phyloP scores from a whole-genome alignment of 2,329 filamentous ascomycete genomes.

The Bisporella sp. region DNA sequence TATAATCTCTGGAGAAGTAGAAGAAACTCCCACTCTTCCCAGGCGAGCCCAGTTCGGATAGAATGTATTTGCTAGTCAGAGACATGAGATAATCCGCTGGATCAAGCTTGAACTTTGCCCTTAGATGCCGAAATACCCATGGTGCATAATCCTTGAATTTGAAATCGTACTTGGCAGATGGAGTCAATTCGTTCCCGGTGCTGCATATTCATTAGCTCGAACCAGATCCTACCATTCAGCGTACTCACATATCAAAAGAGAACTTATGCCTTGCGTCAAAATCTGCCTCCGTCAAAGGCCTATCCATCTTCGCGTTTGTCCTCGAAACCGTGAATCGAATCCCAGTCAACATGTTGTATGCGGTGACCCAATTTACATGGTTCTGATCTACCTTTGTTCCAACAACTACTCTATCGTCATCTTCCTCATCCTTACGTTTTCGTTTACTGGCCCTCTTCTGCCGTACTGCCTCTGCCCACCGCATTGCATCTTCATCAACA shows the following conservation, averaged over 20 bases:
- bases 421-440: constrained; percentile 74
- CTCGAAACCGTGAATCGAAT: constrained; percentile 95
- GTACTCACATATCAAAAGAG: constrained; percentile 88
- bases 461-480: constrained; percentile 89
- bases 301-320: constrained; percentile 94
- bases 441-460: constrained; percentile 87
- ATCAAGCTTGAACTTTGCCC: constrained; percentile 81
- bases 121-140: constrained; percentile 94
- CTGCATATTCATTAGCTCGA: constrained; percentile 40
- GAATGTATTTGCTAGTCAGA: constrained; percentile 94
- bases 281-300: constrained; percentile 81
- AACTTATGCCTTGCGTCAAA: constrained; percentile 96
- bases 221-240: background rate
- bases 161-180: constrained; percentile 98
- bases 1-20: constrained; percentile 98
- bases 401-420: constrained; percentile 90
- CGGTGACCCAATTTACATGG: constrained; percentile 94
- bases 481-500: constrained; percentile 82
- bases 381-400: constrained; percentile 97
- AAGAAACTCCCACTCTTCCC: constrained; percentile 99
- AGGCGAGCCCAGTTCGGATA: constrained; percentile 92
- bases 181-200: constrained; percentile 93
- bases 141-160: constrained; percentile 99
- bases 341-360: constrained; percentile 99
- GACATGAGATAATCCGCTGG: constrained; percentile 98